These are phyloP conservation scores for Fusarium anguioides DNA, from an alignment of 2,329 filamentous ascomycete species.

Conservation along the genomic window DNA sequence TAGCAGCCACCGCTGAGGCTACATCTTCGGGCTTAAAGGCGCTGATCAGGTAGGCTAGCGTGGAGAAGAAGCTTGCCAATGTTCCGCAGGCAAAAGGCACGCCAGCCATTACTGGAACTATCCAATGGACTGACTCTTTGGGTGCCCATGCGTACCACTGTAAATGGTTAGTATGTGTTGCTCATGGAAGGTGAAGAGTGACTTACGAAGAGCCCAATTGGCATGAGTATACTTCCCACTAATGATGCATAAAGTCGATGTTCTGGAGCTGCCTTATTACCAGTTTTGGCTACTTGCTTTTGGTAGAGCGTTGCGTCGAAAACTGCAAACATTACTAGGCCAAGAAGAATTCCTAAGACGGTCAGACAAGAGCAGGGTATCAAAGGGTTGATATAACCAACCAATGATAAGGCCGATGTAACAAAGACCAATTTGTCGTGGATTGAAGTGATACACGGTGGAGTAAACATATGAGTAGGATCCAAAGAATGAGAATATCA, in stretches of 20 bases:
- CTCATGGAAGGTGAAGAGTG: not conserved
- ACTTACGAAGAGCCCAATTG: constrained; percentile 6
- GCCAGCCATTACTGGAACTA: constrained; percentile 11
- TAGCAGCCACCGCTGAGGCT: not conserved
- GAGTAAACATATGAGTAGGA: constrained; percentile 7
- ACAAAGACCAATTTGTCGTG: constrained; percentile 3
- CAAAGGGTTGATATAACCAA: not conserved
- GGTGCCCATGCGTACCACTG: constrained; percentile 28
- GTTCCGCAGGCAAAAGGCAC: constrained; percentile 16
- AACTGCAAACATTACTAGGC: constrained; percentile 4
- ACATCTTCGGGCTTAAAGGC: not conserved
- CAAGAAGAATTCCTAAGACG: not conserved
- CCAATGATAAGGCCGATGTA: constrained; percentile 19
- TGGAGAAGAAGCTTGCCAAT: constrained; percentile 1
- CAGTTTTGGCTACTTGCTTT: constrained; percentile 10
- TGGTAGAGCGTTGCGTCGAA: constrained; percentile 9
- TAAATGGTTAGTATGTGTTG: not conserved
- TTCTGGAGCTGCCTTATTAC: constrained; percentile 6
- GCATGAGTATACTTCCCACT: constrained; percentile 9
- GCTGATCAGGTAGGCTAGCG: not conserved
- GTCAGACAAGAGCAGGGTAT: not conserved
- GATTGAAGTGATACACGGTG: constrained; percentile 5
- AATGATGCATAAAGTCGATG: constrained; percentile 6
- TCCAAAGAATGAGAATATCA: constrained; percentile 26
- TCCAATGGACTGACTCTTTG: constrained; percentile 7